A percentile compares a stretch with the other conserved stretches of the same genome.
These are phyloP conservation scores for Umbelopsis isabellina DNA, from an alignment of 192 early-diverging fungal species.

Conservation along the genomic window DNA sequence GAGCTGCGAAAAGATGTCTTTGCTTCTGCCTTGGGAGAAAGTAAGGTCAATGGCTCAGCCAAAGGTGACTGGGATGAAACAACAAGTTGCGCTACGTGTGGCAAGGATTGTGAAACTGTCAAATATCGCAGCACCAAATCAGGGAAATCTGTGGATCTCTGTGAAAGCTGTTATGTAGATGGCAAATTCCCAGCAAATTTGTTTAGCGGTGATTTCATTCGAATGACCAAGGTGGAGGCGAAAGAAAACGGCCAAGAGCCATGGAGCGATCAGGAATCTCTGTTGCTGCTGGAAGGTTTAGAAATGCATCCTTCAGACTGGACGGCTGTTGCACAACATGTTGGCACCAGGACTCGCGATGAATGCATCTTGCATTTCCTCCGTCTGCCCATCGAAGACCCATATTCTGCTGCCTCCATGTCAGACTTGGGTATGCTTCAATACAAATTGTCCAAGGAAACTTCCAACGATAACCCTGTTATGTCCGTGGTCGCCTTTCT, in stretches of 20 bases:
- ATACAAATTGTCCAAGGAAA: constrained; percentile 68
- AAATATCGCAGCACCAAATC: constrained; percentile 83
- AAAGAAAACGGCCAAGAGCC: constrained; percentile 48
- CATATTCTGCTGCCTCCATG: constrained; percentile 59
- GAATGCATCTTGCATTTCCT: constrained; percentile 93
- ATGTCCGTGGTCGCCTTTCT: constrained; percentile 93
- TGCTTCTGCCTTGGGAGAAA: constrained; percentile 33
- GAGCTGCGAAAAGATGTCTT: constrained; percentile 60
- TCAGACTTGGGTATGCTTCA: constrained; percentile 69
- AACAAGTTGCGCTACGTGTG: constrained; percentile 82
- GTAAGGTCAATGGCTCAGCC: not conserved
- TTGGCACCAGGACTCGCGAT: constrained; percentile 86
- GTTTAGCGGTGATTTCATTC: constrained; percentile 85
- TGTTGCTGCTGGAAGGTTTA: constrained; percentile 89
- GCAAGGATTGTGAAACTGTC: constrained; percentile 73
- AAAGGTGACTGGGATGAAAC: not conserved
- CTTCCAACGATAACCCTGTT: constrained; percentile 79
- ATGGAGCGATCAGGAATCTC: constrained; percentile 91
- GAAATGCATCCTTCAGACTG: constrained; percentile 96
- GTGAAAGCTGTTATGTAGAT: constrained; percentile 85
- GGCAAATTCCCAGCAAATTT: constrained; percentile 87
- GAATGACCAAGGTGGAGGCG: constrained; percentile 52
- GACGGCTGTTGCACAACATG: constrained; percentile 89
- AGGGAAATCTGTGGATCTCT: constrained; percentile 72
- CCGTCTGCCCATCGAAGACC: constrained; percentile 89